A percentile compares a stretch with the other conserved stretches of the same genome.
Conservation (phyloP, 2,329 filamentous ascomycete genomes). For the Monilinia fructicola region DNA sequence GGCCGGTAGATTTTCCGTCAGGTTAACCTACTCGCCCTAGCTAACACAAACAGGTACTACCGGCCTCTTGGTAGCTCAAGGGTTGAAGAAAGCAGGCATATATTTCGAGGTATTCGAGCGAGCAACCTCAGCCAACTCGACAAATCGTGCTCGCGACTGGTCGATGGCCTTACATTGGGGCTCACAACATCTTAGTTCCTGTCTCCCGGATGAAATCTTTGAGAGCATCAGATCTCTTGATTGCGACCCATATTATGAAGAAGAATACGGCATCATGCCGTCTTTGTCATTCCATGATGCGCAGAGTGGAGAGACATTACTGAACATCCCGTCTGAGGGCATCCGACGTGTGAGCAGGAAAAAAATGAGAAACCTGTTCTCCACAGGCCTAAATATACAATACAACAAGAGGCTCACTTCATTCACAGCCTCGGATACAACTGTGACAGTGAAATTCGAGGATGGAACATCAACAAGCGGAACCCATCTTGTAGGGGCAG, state of each 20-base stretch:
- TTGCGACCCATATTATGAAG: not conserved
- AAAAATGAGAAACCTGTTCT: constrained; percentile 14
- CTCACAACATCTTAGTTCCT: not conserved
- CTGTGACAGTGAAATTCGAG: constrained; percentile 4
- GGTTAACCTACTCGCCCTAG: too few relatives aligned
- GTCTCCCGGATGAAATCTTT: constrained; percentile 13
- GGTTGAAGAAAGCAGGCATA: constrained; percentile 16
- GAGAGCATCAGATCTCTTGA: not conserved
- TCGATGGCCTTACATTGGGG: constrained; percentile 20
- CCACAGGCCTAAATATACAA: constrained; percentile 10
- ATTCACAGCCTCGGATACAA: not conserved
- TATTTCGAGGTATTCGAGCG: constrained; percentile 12
- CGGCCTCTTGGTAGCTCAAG: constrained; percentile 19
- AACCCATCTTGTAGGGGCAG: constrained; percentile 43
- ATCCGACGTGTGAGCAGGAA: constrained; percentile 5
- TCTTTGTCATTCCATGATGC: not conserved
- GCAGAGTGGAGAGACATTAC: constrained; percentile 3
- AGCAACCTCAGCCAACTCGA: not conserved
- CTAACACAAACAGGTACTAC: constrained; percentile 14
- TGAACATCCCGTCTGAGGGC: not conserved
- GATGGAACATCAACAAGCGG: constrained; percentile 30
- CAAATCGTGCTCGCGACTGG: constrained; percentile 12
- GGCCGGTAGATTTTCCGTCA: constrained; percentile 7
- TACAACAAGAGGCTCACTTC: constrained; percentile 1
- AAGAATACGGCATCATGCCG: constrained; percentile 2